Percentiles rank a stretch among this genome's conserved stretches.
These are phyloP conservation scores for Bombardia bombarda DNA, from an alignment of 495 filamentous ascomycete genomes.

Conservation along the genomic window DNA sequence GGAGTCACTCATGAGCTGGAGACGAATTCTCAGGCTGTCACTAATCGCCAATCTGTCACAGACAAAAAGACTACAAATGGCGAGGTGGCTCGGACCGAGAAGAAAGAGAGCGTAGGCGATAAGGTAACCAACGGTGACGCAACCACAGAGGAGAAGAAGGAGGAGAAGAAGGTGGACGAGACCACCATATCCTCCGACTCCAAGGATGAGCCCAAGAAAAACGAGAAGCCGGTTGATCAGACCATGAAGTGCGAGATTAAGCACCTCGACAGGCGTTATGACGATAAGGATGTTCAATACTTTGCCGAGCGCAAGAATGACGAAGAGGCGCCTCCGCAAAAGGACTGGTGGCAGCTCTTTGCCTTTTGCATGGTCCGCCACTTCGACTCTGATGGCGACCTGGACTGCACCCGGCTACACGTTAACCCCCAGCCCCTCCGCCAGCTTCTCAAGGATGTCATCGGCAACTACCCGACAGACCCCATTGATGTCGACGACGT, in stretches of 20 bases:
- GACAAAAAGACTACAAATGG: no score
- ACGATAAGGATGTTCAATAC: constrained; percentile 21
- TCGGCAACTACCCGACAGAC: constrained; percentile 21
- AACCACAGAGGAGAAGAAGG: background rate
- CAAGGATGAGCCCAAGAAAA: constrained; percentile 1
- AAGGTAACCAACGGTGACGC: background rate
- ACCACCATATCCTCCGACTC: background rate
- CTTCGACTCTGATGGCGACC: constrained; percentile 15
- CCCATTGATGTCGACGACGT: constrained; percentile 24
- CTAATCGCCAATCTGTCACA: no score
- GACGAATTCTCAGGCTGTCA: no score
- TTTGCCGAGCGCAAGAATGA: constrained; percentile 21
- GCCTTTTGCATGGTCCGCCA: constrained; percentile 26
- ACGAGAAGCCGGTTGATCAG: constrained; percentile 10
- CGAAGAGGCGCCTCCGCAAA: constrained; percentile 18
- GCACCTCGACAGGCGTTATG: constrained; percentile 24
- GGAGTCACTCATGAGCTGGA: no score
- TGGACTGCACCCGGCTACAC: constrained; percentile 17
- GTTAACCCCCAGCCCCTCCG: constrained; percentile 26
- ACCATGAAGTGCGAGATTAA: constrained; percentile 32
- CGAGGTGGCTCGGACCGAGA: no score
- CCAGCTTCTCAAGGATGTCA: constrained; percentile 22
- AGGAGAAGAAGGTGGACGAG: background rate
- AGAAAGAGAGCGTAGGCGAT: no score
- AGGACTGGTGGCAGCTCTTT: constrained; percentile 29